phyloP scores from a whole-genome alignment of 1,139 yeast species.

The Suhomyces guaymorum region DNA sequence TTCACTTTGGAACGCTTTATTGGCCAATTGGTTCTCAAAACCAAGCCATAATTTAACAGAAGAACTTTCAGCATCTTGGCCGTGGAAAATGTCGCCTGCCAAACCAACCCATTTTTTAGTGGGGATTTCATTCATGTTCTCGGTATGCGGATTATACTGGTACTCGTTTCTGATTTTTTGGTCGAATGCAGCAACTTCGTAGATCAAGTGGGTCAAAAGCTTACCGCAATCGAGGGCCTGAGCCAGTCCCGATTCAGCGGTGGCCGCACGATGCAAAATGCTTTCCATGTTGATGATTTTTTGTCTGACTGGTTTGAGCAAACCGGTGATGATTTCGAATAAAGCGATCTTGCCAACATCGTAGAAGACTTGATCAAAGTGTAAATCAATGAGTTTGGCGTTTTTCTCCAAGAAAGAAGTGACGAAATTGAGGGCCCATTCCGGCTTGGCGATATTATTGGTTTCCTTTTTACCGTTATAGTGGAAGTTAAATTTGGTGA shows the following conservation, averaged over 20 bases:
- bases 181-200: constrained; percentile 63
- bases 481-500: constrained; percentile 69
- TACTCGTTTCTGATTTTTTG: constrained; percentile 52
- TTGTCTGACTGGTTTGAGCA: constrained; percentile 50
- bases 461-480: constrained; percentile 65
- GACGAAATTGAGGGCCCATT: constrained; percentile 67
- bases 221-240: constrained; percentile 44
- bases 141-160: constrained; percentile 54
- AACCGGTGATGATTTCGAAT: constrained; percentile 56
- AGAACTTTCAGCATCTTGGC: constrained; percentile 34
- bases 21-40: constrained; percentile 61
- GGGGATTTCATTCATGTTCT: constrained; percentile 29
- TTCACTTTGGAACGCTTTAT: constrained; percentile 54
- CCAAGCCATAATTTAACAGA: constrained; percentile 58
- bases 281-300: constrained; percentile 39
- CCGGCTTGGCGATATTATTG: constrained; percentile 73
- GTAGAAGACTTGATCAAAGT: constrained; percentile 34
- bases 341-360: constrained; percentile 31
- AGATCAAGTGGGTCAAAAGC: constrained; percentile 59
- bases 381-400: constrained; percentile 34
- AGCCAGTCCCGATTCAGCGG: constrained; percentile 15
- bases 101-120: constrained; percentile 56
- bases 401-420: constrained; percentile 52
- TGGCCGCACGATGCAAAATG: constrained; percentile 2
- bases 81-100: constrained; percentile 53